Evolutionary conservation across 164 flowering plant genomes (phyloP).

Genomic region (Vitis cinerea): DNA sequence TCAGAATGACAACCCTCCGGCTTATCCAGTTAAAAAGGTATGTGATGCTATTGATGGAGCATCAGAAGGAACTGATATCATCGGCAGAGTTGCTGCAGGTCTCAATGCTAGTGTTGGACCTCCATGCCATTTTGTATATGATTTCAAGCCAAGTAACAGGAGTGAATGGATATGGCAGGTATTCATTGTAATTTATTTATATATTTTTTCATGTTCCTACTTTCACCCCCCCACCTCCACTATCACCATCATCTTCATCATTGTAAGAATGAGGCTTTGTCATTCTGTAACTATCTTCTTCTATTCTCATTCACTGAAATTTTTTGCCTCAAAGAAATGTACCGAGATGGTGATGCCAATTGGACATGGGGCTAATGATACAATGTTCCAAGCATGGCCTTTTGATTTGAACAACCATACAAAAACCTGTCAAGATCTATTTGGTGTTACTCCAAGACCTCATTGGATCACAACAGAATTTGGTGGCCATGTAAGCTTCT

Average conservation of each 20-base stretch:
- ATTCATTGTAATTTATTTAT: background rate
- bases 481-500: slow-evolving; percentile 16
- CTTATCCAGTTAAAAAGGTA: slow-evolving; percentile 2
- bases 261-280: too few relatives aligned
- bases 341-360: slow-evolving; percentile 11
- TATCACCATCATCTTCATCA: too few relatives aligned
- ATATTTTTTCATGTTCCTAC: too few relatives aligned
- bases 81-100: background rate
- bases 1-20: slow-evolving; percentile 30
- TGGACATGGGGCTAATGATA: slow-evolving; percentile 3
- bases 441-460: slow-evolving; percentile 9
- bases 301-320: too few relatives aligned
- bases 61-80: slow-evolving; percentile 8
- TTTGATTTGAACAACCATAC: slow-evolving; percentile 2
- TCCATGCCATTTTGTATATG: slow-evolving; percentile 13
- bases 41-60: slow-evolving; percentile 23
- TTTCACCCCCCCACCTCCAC: too few relatives aligned
- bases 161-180: slow-evolving; percentile 15
- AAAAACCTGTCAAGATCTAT: background rate
- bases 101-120: slow-evolving; percentile 11
- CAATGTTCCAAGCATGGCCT: slow-evolving; percentile 11
- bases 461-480: background rate
- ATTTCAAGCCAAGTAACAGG: background rate
- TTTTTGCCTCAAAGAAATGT: too few relatives aligned
- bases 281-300: too few relatives aligned